A percentile compares a stretch with the other conserved stretches of the same genome.
These are phyloP conservation scores for Yamadazyma spencermartinsiae DNA, from an alignment of 1,139 yeast species.

Conservation along the genomic window DNA sequence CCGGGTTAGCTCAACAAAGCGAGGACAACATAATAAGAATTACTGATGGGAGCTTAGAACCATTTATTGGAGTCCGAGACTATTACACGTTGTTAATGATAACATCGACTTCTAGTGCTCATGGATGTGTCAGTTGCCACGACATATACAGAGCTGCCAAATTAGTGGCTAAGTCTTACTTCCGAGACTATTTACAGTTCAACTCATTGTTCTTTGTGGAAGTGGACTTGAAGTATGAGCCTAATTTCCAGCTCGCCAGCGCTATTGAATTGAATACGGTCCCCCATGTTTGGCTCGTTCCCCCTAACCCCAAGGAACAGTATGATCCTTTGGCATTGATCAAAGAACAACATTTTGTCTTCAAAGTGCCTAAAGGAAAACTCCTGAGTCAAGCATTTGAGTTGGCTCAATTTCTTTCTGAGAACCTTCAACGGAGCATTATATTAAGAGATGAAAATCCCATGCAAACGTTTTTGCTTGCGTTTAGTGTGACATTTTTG, in stretches of 20 bases:
- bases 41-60: constrained; percentile 29
- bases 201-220: constrained; percentile 46
- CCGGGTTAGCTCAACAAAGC: constrained; percentile 16
- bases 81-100: constrained; percentile 37
- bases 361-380: constrained; percentile 29
- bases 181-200: constrained; percentile 38
- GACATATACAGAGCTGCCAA: constrained; percentile 9
- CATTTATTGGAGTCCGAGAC: constrained; percentile 36
- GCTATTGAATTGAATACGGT: constrained; percentile 46
- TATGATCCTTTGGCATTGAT: constrained; percentile 28
- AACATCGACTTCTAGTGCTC: constrained; percentile 36
- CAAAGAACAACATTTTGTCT: constrained; percentile 32
- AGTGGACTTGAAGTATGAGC: constrained; percentile 50
- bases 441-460: constrained; percentile 45
- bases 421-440: constrained; percentile 43
- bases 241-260: constrained; percentile 35
- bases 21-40: constrained; percentile 30
- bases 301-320: constrained; percentile 40
- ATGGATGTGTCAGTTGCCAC: constrained; percentile 34
- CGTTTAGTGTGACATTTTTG: constrained; percentile 47
- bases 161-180: constrained; percentile 39
- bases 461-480: constrained; percentile 38
- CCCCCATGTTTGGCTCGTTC: constrained; percentile 67
- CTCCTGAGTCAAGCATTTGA: constrained; percentile 36
- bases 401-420: constrained; percentile 55